Evolutionary conservation across 1,284 basidiomycete species (phyloP), one percentile per base, ranked within the genome.

Genomic region (Tilletia walkeri): DNA sequence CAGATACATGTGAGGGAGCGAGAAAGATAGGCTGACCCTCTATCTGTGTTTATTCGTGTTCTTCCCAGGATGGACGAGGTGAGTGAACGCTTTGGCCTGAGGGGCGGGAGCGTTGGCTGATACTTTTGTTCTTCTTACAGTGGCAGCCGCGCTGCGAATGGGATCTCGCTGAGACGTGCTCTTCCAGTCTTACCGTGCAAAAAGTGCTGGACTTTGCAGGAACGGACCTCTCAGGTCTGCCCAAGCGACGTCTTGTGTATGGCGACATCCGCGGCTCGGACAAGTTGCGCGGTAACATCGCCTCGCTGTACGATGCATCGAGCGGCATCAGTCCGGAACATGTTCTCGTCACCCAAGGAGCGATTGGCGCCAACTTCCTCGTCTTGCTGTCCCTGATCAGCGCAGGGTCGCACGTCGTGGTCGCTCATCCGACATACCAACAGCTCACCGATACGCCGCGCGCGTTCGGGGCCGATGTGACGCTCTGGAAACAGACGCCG

Each of bases 311-410:
- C 53, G 39, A 65, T 4, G 50, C 14, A 3, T 9, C 6, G 12
- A 59, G 63, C 24, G 20, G 45, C 4, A 69, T 69, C 47, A 50
- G n/a, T 12, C 14, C 12, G 30, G 68, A 66, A 3, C 16, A 63
- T 41, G 36, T 69, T 30, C 34, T 69, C 3, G 45, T 63, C 45
- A 69, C 68, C 3, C 68, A 69, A 65, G 68, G 68, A 2, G 68
- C 68, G 3, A 69, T 69, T 3, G 61, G 68, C 4, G 69, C 69
- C 47, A 70, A 70, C 30, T 70, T 70, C 53, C 56, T 70, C 24
- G 54, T 49, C 41, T 48, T 70, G n/a, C 24, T 69, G 7, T 39
- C 54, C 34, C 53, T 70, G 16, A 54, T 70, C 4, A 18, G 39
- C 20, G 45, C 47, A 54, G 69, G 38, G 10, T 56, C 59, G 24